phyloP scores from a whole-genome alignment of 441 rosid species.

The Viola pubescens region DNA sequence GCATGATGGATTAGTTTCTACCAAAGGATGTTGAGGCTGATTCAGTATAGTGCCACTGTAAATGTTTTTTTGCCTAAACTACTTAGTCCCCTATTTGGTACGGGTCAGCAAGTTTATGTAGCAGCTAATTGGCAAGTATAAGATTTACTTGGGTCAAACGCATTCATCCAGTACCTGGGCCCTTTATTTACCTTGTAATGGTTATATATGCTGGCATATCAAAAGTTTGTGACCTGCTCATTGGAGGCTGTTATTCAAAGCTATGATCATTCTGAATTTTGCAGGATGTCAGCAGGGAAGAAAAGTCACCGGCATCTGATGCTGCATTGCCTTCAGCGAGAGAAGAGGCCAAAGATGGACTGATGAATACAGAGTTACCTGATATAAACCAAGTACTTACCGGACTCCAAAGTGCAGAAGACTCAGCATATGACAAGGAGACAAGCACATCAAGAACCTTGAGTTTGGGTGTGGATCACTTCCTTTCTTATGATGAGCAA shows the following conservation, averaged over 20 bases:
- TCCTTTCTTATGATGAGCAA: slow-evolving; percentile 31
- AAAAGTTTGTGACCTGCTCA: background rate
- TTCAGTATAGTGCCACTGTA: too few relatives aligned
- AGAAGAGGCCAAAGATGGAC: slow-evolving; percentile 24
- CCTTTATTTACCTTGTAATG: too few relatives aligned
- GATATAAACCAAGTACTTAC: slow-evolving; percentile 47
- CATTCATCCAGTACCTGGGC: too few relatives aligned
- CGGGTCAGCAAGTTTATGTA: background rate
- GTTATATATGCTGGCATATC: too few relatives aligned
- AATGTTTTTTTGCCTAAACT: too few relatives aligned
- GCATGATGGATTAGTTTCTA: too few relatives aligned
- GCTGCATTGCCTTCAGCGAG: slow-evolving; percentile 24
- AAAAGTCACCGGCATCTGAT: slow-evolving; percentile 19
- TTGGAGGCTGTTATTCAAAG: slow-evolving; percentile 7
- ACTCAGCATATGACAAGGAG: slow-evolving; percentile 36
- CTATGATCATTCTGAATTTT: slow-evolving; percentile 15
- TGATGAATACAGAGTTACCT: slow-evolving; percentile 31
- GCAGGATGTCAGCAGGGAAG: slow-evolving; percentile 32
- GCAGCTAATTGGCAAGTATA: background rate
- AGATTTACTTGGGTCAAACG: too few relatives aligned
- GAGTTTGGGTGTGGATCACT: slow-evolving; percentile 56
- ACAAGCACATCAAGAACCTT: slow-evolving; percentile 68
- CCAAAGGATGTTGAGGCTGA: too few relatives aligned
- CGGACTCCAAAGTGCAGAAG: slow-evolving; percentile 27
- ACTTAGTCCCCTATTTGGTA: background rate